Evolutionary conservation across 2,329 filamentous ascomycete species (phyloP).

Genomic region (Pseudogymnoascus sp.): DNA sequence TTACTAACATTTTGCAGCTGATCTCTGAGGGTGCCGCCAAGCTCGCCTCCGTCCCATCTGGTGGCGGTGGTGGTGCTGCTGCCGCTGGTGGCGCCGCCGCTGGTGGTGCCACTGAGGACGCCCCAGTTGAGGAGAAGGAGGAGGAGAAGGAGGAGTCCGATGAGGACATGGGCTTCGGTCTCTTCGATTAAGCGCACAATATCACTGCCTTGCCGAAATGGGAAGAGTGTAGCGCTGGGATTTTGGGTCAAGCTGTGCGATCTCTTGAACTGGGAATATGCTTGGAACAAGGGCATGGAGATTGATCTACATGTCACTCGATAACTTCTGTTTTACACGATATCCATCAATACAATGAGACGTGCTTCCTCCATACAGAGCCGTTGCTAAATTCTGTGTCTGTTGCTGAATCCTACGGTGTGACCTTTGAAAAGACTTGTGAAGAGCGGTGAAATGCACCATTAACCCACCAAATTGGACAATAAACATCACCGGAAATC

Average conservation of each 20-base stretch:
- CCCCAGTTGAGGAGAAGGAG: conserved; percentile 55
- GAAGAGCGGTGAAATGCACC: not conserved
- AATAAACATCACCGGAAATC: not conserved
- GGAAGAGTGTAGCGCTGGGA: conserved; percentile 10
- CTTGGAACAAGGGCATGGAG: conserved; percentile 21
- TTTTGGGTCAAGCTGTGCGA: conserved; percentile 23
- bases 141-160: conserved; percentile 69
- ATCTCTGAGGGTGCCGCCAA: conserved; percentile 84
- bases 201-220: conserved; percentile 13
- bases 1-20: conserved; percentile 51
- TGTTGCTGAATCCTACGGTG: conserved; percentile 15
- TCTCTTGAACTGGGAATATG: conserved; percentile 22
- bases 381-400: not conserved
- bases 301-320: not conserved
- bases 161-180: conserved; percentile 71
- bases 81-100: conserved; percentile 60
- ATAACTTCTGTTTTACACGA: conserved; percentile 22
- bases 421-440: conserved; percentile 9
- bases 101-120: conserved; percentile 58
- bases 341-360: conserved; percentile 27
- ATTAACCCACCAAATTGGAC: not conserved
- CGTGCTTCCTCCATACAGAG: conserved; percentile 25
- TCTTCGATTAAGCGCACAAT: conserved; percentile 57
- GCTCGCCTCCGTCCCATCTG: conserved; percentile 95
- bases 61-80: conserved; percentile 69